Evolutionary conservation across 2,329 filamentous ascomycete genomes (phyloP).

Genomic region (Aspergillus neotritici): DNA sequence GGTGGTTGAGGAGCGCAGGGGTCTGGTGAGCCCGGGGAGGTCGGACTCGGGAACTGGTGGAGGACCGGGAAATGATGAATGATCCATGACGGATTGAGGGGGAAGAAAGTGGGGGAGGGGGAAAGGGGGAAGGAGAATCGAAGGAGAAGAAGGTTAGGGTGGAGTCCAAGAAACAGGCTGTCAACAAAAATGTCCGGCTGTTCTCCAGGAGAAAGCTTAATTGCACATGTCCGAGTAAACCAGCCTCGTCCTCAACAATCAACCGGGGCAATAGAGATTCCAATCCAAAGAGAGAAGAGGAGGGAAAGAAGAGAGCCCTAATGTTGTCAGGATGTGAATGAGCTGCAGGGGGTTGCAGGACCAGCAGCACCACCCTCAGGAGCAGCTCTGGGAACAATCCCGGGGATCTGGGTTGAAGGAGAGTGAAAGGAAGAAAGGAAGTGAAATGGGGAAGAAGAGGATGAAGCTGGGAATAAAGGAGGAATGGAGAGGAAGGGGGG

Average conservation of each 20-base stretch:
- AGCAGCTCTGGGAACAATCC: no score
- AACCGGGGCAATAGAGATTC: no score
- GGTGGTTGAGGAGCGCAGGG: conserved; percentile 34
- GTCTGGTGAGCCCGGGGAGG: conserved; percentile 30
- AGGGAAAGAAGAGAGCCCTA: conserved; percentile 1
- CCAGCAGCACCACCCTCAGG: no score
- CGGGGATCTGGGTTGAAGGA: no score
- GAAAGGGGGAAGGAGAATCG: background rate
- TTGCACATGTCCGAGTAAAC: no score
- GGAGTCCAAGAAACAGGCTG: no score
- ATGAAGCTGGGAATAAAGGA: background rate
- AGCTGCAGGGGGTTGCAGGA: no score
- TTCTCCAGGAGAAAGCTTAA: no score
- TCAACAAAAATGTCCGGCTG: no score
- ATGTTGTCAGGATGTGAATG: no score
- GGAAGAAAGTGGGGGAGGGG: background rate
- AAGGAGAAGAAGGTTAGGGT: background rate
- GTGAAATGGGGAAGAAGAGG: background rate
- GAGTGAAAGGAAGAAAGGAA: background rate
- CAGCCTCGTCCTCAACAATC: no score
- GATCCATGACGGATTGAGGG: conserved; percentile 28
- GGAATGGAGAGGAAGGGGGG: background rate
- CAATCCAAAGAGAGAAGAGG: no score
- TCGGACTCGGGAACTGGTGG: conserved; percentile 31
- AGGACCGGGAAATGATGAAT: conserved; percentile 21